Conservation (phyloP, 306 rosid genomes). For the Hylodesmum podocarpum region DNA sequence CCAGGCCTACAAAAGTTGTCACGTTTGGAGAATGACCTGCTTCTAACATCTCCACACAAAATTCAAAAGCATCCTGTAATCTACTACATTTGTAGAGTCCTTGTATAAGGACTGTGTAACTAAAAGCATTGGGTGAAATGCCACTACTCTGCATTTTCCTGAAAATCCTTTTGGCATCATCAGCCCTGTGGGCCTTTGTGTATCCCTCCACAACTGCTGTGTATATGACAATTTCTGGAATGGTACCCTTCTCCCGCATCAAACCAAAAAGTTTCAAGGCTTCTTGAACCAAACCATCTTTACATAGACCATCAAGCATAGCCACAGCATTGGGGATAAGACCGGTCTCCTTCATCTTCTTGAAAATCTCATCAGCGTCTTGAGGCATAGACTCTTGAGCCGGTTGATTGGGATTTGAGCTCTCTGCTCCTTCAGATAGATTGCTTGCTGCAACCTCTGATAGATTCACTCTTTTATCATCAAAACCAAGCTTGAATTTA, state of each 20-base stretch:
- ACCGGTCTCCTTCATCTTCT: slow-evolving; percentile 93
- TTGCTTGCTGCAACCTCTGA: slow-evolving; percentile 20
- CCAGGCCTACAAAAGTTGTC: slow-evolving; percentile 67
- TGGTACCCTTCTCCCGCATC: slow-evolving; percentile 89
- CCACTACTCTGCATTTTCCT: slow-evolving; percentile 80
- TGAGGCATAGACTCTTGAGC: slow-evolving; percentile 42
- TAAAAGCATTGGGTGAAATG: slow-evolving; percentile 76
- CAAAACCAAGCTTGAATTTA: slow-evolving; percentile 60
- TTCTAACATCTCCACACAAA: slow-evolving; percentile 87
- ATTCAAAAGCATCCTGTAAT: slow-evolving; percentile 56
- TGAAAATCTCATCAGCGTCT: slow-evolving; percentile 81
- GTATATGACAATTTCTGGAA: slow-evolving; percentile 89
- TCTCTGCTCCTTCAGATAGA: slow-evolving; percentile 33
- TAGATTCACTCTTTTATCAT: slow-evolving; percentile 31
- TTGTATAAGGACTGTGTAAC: slow-evolving; percentile 69
- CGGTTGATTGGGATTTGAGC: slow-evolving; percentile 21
- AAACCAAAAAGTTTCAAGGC: slow-evolving; percentile 86
- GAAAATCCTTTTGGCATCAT: slow-evolving; percentile 78
- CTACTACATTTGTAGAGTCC: slow-evolving; percentile 58
- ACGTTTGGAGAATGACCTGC: slow-evolving; percentile 79
- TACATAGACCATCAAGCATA: slow-evolving; percentile 96
- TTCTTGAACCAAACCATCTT: slow-evolving; percentile 92
- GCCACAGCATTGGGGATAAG: slow-evolving; percentile 92
- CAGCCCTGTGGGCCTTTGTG: slow-evolving; percentile 65
- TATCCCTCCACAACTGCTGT: slow-evolving; percentile 93